A percentile compares a stretch with the other conserved stretches of the same genome.
phyloP scores from a whole-genome alignment of 192 early-diverging fungal species.

The Umbelopsis sp. region DNA sequence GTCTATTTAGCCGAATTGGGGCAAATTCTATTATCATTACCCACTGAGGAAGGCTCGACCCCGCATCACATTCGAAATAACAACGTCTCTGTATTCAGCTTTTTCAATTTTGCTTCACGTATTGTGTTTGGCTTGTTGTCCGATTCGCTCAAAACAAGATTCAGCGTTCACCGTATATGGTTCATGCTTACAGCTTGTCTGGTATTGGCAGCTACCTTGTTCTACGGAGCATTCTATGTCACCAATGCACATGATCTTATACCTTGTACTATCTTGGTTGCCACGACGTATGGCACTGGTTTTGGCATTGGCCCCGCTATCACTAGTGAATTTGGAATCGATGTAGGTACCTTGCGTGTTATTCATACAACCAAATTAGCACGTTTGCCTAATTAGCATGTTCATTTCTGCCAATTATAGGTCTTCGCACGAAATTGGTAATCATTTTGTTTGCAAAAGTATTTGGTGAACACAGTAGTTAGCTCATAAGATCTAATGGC shows the following conservation, averaged over 20 bases:
- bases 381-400: background rate
- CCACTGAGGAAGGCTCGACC: constrained; percentile 13
- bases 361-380: background rate
- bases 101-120: constrained; percentile 35
- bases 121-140: constrained; percentile 31
- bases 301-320: constrained; percentile 39
- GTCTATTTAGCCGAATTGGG: constrained; percentile 37
- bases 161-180: constrained; percentile 39
- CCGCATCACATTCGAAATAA: constrained; percentile 35
- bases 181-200: constrained; percentile 28
- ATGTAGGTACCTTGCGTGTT: constrained; percentile 14
- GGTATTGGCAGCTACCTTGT: background rate
- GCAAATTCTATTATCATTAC: constrained; percentile 27
- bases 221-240: constrained; percentile 24
- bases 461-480: background rate
- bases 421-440: constrained; percentile 41
- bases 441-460: background rate
- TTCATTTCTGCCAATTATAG: constrained; percentile 11
- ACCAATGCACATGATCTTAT: constrained; percentile 18
- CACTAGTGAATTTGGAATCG: constrained; percentile 35
- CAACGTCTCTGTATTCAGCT: constrained; percentile 35
- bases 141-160: constrained; percentile 27
- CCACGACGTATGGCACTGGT: constrained; percentile 30
- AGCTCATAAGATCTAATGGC: background rate
- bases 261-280: constrained; percentile 30